A percentile compares a stretch with the other conserved stretches of the same genome.
These are phyloP conservation scores for Cyclotella atomus DNA, from an alignment of 108 stramenopile species.

Conservation along the genomic window DNA sequence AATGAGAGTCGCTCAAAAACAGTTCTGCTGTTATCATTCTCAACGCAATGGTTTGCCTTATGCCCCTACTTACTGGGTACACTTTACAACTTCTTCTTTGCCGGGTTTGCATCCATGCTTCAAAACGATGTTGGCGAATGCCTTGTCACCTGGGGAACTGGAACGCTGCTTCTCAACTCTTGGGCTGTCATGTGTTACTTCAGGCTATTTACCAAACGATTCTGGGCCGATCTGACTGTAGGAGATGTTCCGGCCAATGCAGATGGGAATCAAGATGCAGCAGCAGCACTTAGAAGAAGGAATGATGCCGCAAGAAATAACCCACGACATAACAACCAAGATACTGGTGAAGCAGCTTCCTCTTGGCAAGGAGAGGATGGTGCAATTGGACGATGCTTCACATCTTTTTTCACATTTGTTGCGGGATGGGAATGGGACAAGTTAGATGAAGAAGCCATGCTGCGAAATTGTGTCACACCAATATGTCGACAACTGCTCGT, in stretches of 20 bases:
- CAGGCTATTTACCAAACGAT: slow-evolving; percentile 61
- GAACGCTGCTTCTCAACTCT: slow-evolving; percentile 60
- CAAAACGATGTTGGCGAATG: slow-evolving; percentile 10
- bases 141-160: slow-evolving; percentile 55
- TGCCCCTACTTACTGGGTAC: slow-evolving; percentile 67
- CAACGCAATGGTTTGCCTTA: slow-evolving; percentile 58
- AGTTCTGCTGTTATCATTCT: slow-evolving; percentile 32
- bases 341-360: neutral
- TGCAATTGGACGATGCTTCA: slow-evolving; percentile 60
- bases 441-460: slow-evolving; percentile 57
- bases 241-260: slow-evolving; percentile 57
- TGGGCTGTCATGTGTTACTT: slow-evolving; percentile 70
- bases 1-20: slow-evolving; percentile 58
- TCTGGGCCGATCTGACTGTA: slow-evolving; percentile 60
- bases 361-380: slow-evolving; percentile 51
- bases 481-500: slow-evolving; percentile 51
- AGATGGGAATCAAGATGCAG: slow-evolving; percentile 25
- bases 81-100: slow-evolving; percentile 58
- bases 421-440: slow-evolving; percentile 78
- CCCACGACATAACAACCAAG: slow-evolving; percentile 2
- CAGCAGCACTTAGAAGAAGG: slow-evolving; percentile 2
- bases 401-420: slow-evolving; percentile 43
- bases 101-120: slow-evolving; percentile 16
- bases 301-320: slow-evolving; percentile 21
- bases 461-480: slow-evolving; percentile 67